Evolutionary conservation across 2,329 filamentous ascomycete species (phyloP).

Genomic region (Tolypocladium album): DNA sequence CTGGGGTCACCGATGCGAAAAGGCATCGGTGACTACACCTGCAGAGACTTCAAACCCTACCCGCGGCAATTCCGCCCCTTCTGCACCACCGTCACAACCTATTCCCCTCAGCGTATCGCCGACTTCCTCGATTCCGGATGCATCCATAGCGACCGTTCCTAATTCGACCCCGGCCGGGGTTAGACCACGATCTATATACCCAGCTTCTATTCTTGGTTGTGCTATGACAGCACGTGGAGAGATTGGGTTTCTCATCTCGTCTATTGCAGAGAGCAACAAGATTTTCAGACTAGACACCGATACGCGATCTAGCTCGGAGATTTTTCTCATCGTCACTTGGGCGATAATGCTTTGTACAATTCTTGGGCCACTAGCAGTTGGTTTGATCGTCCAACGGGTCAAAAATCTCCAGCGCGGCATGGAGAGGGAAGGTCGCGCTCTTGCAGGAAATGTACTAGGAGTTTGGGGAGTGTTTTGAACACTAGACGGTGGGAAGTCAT

Average conservation of each 20-base stretch:
- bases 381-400: neutral
- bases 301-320: neutral
- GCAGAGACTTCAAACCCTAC: too few relatives aligned
- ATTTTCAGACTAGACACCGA: neutral
- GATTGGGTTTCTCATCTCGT: constrained; percentile 5
- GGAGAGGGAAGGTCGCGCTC: neutral
- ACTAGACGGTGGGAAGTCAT: too few relatives aligned
- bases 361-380: neutral
- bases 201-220: constrained; percentile 3
- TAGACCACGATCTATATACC: constrained; percentile 1
- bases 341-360: neutral
- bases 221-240: constrained; percentile 3
- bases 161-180: neutral
- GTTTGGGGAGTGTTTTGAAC: neutral
- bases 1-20: too few relatives aligned
- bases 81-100: too few relatives aligned
- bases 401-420: neutral
- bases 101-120: too few relatives aligned
- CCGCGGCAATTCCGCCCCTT: too few relatives aligned
- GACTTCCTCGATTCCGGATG: neutral
- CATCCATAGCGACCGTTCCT: neutral
- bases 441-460: neutral
- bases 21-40: too few relatives aligned
- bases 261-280: constrained; percentile 4
- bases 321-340: neutral